Evolutionary conservation across 495 filamentous ascomycete genomes (phyloP).

Genomic region (Pyronema domesticum): DNA sequence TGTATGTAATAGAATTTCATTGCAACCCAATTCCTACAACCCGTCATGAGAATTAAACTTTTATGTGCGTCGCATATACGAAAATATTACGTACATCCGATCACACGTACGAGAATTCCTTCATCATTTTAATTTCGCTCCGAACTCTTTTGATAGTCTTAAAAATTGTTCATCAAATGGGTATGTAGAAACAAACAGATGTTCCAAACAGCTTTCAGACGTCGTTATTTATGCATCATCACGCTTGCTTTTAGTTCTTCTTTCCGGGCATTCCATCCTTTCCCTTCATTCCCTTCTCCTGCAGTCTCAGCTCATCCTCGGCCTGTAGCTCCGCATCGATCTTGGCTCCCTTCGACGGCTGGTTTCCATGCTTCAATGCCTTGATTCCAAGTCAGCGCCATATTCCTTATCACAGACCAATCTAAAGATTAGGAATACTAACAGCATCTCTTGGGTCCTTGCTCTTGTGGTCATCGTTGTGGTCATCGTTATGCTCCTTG

Average conservation of each 20-base stretch:
- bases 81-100: too few relatives aligned
- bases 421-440: not conserved
- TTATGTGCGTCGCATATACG: too few relatives aligned
- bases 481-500: not conserved
- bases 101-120: too few relatives aligned
- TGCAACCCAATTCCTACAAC: too few relatives aligned
- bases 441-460: slow-evolving; percentile 9
- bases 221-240: too few relatives aligned
- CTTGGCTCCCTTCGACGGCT: slow-evolving; percentile 52
- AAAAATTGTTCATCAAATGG: too few relatives aligned
- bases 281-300: slow-evolving; percentile 37
- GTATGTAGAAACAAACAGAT: too few relatives aligned
- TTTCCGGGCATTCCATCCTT: slow-evolving; percentile 9
- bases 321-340: slow-evolving; percentile 51
- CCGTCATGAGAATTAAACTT: too few relatives aligned
- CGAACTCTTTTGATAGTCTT: too few relatives aligned
- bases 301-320: slow-evolving; percentile 49
- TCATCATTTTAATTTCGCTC: too few relatives aligned
- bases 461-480: not conserved
- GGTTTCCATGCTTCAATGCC: slow-evolving; percentile 53
- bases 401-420: not conserved
- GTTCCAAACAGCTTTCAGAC: too few relatives aligned
- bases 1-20: too few relatives aligned
- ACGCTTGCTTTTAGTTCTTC: slow-evolving; percentile 1
- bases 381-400: slow-evolving; percentile 16